Conservation (phyloP, 177 flowering plant species). For the Telopea speciosissima region DNA sequence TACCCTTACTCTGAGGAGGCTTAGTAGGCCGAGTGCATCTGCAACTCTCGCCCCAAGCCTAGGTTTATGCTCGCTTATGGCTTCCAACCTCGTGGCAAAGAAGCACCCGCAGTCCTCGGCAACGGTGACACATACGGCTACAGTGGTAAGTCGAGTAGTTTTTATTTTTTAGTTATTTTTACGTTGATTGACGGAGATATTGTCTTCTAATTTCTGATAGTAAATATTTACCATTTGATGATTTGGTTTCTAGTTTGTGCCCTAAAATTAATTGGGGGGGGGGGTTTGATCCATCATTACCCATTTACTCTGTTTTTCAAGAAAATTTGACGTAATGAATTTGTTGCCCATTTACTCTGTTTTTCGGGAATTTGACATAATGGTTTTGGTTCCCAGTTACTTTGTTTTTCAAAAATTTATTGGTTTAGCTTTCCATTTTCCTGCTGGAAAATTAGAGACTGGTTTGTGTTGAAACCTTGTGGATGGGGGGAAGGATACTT, state of each 20-base stretch:
- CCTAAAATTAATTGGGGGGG: neutral
- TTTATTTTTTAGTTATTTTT: neutral
- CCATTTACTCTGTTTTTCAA: no score
- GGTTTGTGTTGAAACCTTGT: no score
- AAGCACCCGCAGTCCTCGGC: slow-evolving; percentile 4
- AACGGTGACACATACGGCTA: slow-evolving; percentile 15
- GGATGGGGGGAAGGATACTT: no score
- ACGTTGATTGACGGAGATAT: neutral
- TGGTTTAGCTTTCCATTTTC: no score
- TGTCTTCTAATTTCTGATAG: neutral
- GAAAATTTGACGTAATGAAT: no score
- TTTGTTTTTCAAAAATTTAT: no score
- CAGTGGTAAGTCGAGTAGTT: neutral
- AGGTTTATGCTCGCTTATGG: slow-evolving; percentile 24
- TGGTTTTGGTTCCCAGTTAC: no score
- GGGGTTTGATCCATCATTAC: no score
- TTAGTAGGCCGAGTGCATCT: slow-evolving; percentile 47
- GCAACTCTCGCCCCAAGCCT: slow-evolving; percentile 55
- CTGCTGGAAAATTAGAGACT: no score
- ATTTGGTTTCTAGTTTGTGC: no score
- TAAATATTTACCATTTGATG: neutral
- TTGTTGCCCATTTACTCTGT: no score
- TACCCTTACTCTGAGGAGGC: slow-evolving; percentile 64
- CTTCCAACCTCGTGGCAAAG: slow-evolving; percentile 6
- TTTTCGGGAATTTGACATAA: no score